Percentiles rank a stretch among this genome's conserved stretches.
Evolutionary conservation across 495 filamentous ascomycete genomes (phyloP).

Genomic region (Glonium stellatum): DNA sequence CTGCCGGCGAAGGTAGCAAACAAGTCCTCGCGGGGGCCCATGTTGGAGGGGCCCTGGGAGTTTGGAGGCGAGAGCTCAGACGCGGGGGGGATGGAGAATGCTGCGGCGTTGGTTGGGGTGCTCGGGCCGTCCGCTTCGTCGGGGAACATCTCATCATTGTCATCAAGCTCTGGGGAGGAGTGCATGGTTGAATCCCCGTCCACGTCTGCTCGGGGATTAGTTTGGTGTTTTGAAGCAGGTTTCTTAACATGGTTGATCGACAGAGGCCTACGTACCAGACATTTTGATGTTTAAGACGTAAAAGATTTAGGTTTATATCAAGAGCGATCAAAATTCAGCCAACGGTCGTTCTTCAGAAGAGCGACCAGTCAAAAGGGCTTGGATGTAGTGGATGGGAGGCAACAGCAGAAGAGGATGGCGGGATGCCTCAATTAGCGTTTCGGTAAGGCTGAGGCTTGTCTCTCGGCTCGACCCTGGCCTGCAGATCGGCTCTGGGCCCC

Average conservation of each 20-base stretch:
- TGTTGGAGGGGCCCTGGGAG: slow-evolving; percentile 39
- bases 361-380: too few relatives aligned
- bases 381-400: neutral
- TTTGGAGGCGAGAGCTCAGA: slow-evolving; percentile 51
- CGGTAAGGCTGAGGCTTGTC: neutral
- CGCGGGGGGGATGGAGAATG: slow-evolving; percentile 5
- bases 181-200: slow-evolving; percentile 55
- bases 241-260: neutral
- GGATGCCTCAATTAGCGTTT: neutral
- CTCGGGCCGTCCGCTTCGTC: slow-evolving; percentile 23
- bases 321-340: too few relatives aligned
- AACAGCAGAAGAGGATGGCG: neutral
- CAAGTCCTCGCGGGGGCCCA: slow-evolving; percentile 10
- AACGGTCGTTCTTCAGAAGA: too few relatives aligned
- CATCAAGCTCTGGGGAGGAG: slow-evolving; percentile 41
- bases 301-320: too few relatives aligned
- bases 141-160: slow-evolving; percentile 37
- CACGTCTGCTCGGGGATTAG: slow-evolving; percentile 31
- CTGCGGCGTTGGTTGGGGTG: slow-evolving; percentile 13
- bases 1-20: slow-evolving; percentile 4
- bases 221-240: neutral
- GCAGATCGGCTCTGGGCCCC: neutral
- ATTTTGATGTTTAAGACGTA: neutral
- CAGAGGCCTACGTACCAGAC: slow-evolving; percentile 12
- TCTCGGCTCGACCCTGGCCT: neutral